Evolutionary conservation across 306 rosid genomes (phyloP), one percentile per base, ranked within the genome.

Genomic region (Amphicarpaea edgeworthii): DNA sequence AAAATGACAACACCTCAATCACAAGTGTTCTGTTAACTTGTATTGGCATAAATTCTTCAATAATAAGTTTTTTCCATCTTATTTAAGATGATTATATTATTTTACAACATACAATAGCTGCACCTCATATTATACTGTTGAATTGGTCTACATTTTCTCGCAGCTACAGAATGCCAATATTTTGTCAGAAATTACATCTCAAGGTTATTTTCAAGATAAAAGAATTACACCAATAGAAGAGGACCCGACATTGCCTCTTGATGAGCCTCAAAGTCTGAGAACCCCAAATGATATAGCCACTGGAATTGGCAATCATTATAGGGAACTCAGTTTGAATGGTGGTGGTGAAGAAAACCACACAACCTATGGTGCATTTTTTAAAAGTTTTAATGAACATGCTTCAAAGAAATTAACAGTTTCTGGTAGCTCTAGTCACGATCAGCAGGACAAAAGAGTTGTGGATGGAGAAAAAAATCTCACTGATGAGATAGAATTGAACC

Each of bases 151-250:
- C 38, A 15, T 41, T 77, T 63, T 79, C 57, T 76, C 78, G 79
- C 89, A 80, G 91, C 76, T 68, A 65, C 84, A 57, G 38, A 80
- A 42, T 81, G 77, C 2, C 34, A 83, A 77, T 11, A 58, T 55
- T 79, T 74, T 68, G 54, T 57, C 68, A 63, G 77, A 79, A 62
- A 12, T 12, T 19, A 46, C 41, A 5, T 16, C 55, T 60, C 58
- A 61, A 28, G 12, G 71, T 64, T 68, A 37, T 78, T 73, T 64
- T 32, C 75, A 30, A 42, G 70, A n/a, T 58, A 83, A 57, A 19
- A 19, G 70, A 32, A 30, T 17, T 58, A 45, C 72, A 70, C 63
- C 26, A 42, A 47, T 65, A 41, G 86, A 77, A 41, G 74, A 46
- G 73, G 73, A 76, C 20, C 76, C 59, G 41, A 75, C 47, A 21